These are phyloP conservation scores for Ophiocordyceps australis DNA, from an alignment of 2,329 filamentous ascomycete genomes.

Conservation along the genomic window DNA sequence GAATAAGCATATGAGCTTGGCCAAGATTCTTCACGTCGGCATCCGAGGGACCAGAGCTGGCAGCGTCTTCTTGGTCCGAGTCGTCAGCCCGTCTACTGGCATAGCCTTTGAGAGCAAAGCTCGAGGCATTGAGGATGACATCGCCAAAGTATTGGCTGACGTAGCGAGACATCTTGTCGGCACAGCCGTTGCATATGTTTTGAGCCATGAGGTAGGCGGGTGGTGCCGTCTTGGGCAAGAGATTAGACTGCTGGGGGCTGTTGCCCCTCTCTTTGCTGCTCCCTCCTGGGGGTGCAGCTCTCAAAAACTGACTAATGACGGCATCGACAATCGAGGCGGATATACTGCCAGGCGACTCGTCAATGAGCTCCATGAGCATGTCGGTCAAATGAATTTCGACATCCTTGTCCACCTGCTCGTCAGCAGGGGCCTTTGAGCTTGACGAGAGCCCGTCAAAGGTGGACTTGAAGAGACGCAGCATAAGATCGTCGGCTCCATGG, in stretches of 20 bases:
- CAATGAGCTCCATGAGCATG: conserved; percentile 68
- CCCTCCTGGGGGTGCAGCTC: conserved; percentile 56
- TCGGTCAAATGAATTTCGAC: conserved; percentile 86
- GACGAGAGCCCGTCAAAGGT: conserved; percentile 87
- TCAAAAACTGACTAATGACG: conserved; percentile 87
- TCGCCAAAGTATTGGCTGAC: conserved; percentile 95
- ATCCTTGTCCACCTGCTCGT: conserved; percentile 77
- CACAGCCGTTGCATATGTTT: conserved; percentile 72
- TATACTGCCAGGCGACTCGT: conserved; percentile 57
- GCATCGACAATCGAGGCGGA: conserved; percentile 75
- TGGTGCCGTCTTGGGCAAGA: conserved; percentile 74
- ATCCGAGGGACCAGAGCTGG: conserved; percentile 47
- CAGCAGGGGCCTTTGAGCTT: conserved; percentile 53
- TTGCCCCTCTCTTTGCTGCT: conserved; percentile 44
- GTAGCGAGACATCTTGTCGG: conserved; percentile 88
- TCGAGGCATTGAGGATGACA: conserved; percentile 78
- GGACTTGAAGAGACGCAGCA: conserved; percentile 65
- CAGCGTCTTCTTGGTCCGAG: conserved; percentile 45
- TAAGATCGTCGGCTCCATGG: conserved; percentile 60
- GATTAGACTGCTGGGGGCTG: conserved; percentile 64
- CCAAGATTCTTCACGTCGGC: conserved; percentile 73
- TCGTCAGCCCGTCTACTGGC: conserved; percentile 41
- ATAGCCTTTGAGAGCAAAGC: conserved; percentile 33
- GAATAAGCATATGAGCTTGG: conserved; percentile 76
- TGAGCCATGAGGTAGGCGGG: conserved; percentile 94